phyloP scores from a whole-genome alignment of 2,329 filamentous ascomycete genomes.

The Fusarium avenaceum region DNA sequence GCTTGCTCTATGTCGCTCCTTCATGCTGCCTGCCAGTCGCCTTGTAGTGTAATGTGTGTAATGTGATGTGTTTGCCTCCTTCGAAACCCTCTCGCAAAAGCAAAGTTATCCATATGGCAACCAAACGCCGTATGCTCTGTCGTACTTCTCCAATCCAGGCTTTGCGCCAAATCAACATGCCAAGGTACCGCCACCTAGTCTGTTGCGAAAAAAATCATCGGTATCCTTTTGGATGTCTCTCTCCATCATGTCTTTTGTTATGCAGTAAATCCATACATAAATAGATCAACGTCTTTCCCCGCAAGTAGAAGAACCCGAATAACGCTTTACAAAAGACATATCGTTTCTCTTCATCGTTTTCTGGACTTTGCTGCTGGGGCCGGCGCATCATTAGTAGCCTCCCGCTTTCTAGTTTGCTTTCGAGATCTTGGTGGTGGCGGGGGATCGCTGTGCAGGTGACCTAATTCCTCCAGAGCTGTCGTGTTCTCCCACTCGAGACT shows the following conservation, averaged over 20 bases:
- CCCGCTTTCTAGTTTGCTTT: constrained; percentile 67
- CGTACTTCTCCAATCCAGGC: constrained; percentile 36
- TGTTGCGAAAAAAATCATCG: constrained; percentile 15
- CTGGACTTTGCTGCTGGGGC: constrained; percentile 52
- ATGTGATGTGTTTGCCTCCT: constrained; percentile 21
- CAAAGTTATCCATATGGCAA: constrained; percentile 19
- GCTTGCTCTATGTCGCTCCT: constrained; percentile 24
- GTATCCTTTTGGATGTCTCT: constrained; percentile 16
- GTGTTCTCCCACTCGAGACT: constrained; percentile 70
- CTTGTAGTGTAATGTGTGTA: constrained; percentile 13
- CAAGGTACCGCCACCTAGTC: constrained; percentile 9
- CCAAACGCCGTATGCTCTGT: constrained; percentile 44
- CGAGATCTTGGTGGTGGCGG: constrained; percentile 64
- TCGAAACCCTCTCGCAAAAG: constrained; percentile 22
- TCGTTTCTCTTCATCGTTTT: constrained; percentile 42
- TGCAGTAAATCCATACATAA: constrained; percentile 15
- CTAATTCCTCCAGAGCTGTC: constrained; percentile 68
- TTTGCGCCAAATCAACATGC: constrained; percentile 27
- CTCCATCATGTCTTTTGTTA: constrained; percentile 17
- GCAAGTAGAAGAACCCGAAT: neutral
- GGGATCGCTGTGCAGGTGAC: constrained; percentile 69
- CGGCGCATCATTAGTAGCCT: constrained; percentile 54
- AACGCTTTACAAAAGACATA: neutral
- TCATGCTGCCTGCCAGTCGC: constrained; percentile 39
- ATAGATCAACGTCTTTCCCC: neutral